phyloP scores from a whole-genome alignment of 179 eudicot species.

The Sideroxylon spinosum region DNA sequence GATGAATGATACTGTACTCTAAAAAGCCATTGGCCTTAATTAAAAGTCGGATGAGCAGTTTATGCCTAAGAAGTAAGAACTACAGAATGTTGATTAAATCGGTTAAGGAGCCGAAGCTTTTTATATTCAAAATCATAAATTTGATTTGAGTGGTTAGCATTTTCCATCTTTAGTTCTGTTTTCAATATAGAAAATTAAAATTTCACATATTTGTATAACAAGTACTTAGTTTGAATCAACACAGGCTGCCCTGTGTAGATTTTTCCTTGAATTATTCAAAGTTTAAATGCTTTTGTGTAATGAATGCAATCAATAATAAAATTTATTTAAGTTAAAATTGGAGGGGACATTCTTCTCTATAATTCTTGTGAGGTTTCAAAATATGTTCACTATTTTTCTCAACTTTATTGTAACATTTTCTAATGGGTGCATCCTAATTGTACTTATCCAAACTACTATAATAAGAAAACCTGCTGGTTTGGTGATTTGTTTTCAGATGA shows the following conservation, averaged over 20 bases:
- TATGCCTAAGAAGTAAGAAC: not conserved
- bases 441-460: not conserved
- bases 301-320: not conserved
- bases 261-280: not conserved
- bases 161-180: not conserved
- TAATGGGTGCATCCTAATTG: not conserved
- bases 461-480: not conserved
- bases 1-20: not conserved
- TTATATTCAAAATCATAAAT: not conserved
- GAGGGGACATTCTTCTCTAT: not conserved
- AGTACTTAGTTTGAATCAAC: not conserved
- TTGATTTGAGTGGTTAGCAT: not conserved
- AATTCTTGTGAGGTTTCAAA: not conserved
- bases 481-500: no score
- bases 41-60: not conserved
- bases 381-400: not conserved
- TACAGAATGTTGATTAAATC: not conserved
- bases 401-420: not conserved
- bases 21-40: not conserved
- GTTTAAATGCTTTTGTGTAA: not conserved
- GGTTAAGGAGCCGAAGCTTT: not conserved
- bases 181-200: not conserved
- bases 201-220: not conserved
- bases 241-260: not conserved
- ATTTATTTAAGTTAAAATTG: not conserved